Percentiles rank a stretch among this genome's conserved stretches.
Evolutionary conservation across 495 filamentous ascomycete genomes (phyloP).

Genomic region (Bombardia bombarda): DNA sequence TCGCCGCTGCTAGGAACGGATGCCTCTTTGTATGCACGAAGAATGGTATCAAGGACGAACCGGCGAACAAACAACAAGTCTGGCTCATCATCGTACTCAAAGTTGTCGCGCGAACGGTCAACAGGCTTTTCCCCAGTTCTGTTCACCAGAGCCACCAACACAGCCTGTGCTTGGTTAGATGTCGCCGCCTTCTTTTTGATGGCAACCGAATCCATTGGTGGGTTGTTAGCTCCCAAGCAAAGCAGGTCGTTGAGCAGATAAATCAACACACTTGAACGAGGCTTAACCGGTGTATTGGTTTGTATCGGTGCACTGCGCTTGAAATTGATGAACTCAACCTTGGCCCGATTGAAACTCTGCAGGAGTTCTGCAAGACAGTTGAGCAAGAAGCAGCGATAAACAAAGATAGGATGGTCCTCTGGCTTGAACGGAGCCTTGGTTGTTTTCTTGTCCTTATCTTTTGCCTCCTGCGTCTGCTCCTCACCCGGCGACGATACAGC

Average conservation of each 20-base stretch:
- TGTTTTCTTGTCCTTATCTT: slow-evolving; percentile 52
- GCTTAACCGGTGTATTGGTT: slow-evolving; percentile 83
- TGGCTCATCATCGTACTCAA: slow-evolving; percentile 70
- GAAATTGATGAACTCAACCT: slow-evolving; percentile 98
- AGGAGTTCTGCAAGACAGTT: slow-evolving; percentile 90
- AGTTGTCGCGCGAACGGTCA: slow-evolving; percentile 35
- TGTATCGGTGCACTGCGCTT: slow-evolving; percentile 75
- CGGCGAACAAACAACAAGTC: slow-evolving; percentile 87
- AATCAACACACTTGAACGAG: slow-evolving; percentile 84
- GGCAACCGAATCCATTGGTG: slow-evolving; percentile 59
- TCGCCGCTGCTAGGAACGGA: slow-evolving; percentile 70
- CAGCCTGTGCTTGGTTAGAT: slow-evolving; percentile 73
- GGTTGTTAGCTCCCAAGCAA: slow-evolving; percentile 63
- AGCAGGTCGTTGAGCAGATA: slow-evolving; percentile 85
- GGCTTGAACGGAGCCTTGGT: slow-evolving; percentile 79
- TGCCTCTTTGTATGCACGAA: slow-evolving; percentile 89
- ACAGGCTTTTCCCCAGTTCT: slow-evolving; percentile 73
- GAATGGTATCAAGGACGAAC: slow-evolving; percentile 87
- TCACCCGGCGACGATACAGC: slow-evolving; percentile 13
- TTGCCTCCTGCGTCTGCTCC: slow-evolving; percentile 19
- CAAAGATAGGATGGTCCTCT: slow-evolving; percentile 90
- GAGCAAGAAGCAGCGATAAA: slow-evolving; percentile 91
- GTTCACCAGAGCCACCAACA: slow-evolving; percentile 77
- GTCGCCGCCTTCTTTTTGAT: slow-evolving; percentile 80
- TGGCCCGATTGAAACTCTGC: slow-evolving; percentile 86